phyloP scores from a whole-genome alignment of 1,284 basidiomycete species.

The Cryptococcus sp. region DNA sequence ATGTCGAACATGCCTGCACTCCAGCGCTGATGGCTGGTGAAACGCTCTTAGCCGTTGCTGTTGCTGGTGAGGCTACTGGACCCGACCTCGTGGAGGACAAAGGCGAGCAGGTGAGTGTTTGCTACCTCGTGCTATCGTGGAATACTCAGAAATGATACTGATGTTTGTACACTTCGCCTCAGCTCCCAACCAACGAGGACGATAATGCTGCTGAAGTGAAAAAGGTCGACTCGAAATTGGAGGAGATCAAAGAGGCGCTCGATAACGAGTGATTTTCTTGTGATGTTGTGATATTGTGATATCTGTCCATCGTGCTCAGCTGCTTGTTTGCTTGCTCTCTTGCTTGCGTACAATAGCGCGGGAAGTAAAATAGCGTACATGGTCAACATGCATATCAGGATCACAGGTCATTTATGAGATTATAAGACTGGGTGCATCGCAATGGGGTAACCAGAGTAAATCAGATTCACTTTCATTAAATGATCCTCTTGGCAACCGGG shows the following conservation, averaged over 20 bases:
- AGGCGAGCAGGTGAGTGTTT: slow-evolving; percentile 23
- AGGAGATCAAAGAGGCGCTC: slow-evolving; percentile 54
- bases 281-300: too few species aligned
- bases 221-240: slow-evolving; percentile 59
- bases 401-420: too few species aligned
- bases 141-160: background rate
- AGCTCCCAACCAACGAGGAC: slow-evolving; percentile 59
- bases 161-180: slow-evolving; percentile 14
- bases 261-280: slow-evolving; percentile 4
- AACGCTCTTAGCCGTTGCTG: slow-evolving; percentile 27
- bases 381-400: too few species aligned
- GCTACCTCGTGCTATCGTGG: background rate
- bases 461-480: too few species aligned
- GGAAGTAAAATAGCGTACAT: too few species aligned
- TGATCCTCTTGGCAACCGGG: too few species aligned
- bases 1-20: background rate
- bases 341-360: too few species aligned
- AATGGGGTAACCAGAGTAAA: too few species aligned
- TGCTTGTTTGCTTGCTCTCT: too few species aligned
- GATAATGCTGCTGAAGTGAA: slow-evolving; percentile 58
- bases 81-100: slow-evolving; percentile 28
- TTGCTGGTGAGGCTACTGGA: slow-evolving; percentile 30
- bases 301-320: too few species aligned
- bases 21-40: background rate
- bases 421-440: too few species aligned